Evolutionary conservation across 2,329 filamentous ascomycete species (phyloP).

Genomic region (Fusarium aywerte): DNA sequence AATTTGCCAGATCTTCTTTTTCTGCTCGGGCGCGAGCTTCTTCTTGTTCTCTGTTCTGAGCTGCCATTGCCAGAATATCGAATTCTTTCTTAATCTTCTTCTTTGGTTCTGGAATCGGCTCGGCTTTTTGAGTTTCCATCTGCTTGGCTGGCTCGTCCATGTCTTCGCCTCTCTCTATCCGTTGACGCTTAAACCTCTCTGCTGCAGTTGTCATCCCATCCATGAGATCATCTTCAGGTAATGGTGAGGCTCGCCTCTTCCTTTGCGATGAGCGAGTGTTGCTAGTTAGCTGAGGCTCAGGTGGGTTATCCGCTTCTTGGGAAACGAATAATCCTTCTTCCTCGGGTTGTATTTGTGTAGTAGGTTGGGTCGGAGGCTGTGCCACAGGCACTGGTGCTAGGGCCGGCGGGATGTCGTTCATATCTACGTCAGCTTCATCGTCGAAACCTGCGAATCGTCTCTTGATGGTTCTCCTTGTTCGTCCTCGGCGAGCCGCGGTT

Average conservation of each 20-base stretch:
- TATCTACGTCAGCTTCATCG: constrained; percentile 55
- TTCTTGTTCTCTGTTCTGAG: constrained; percentile 70
- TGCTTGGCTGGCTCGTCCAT: constrained; percentile 50
- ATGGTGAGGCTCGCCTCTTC: constrained; percentile 59
- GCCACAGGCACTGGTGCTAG: constrained; percentile 1
- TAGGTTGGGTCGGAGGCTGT: background rate
- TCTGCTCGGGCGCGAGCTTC: constrained; percentile 70
- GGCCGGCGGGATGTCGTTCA: constrained; percentile 39
- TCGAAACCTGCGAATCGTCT: constrained; percentile 80
- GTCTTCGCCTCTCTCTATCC: constrained; percentile 68
- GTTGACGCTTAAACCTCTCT: constrained; percentile 81
- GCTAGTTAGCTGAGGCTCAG: constrained; percentile 38
- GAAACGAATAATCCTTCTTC: constrained; percentile 67
- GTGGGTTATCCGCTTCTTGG: constrained; percentile 53
- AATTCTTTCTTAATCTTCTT: constrained; percentile 69
- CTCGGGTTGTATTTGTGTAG: constrained; percentile 14
- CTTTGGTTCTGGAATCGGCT: constrained; percentile 46
- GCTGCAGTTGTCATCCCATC: constrained; percentile 80
- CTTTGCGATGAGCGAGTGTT: constrained; percentile 48
- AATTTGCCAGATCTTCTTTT: constrained; percentile 62
- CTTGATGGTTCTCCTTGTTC: constrained; percentile 55
- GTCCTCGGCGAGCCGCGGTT: constrained; percentile 36
- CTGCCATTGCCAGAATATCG: constrained; percentile 75
- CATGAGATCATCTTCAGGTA: constrained; percentile 67
- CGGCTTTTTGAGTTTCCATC: constrained; percentile 37